These are phyloP conservation scores for Candida cerambycidarum DNA, from an alignment of 805 yeast species.

Conservation along the genomic window DNA sequence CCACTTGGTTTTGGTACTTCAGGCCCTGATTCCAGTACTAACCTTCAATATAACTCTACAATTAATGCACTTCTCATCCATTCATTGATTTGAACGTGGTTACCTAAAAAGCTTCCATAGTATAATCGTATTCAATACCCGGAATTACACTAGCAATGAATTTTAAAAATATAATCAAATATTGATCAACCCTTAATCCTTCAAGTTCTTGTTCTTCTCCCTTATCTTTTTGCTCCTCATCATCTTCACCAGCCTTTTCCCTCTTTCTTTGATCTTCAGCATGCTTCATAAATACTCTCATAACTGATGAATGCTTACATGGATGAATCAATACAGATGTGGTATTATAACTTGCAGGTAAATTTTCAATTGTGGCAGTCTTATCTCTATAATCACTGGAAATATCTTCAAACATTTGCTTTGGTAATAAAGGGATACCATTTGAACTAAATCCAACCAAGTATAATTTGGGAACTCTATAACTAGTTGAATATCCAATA, in stretches of 20 bases:
- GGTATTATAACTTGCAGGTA: slow-evolving; percentile 77
- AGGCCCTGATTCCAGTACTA: too few species aligned
- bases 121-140: slow-evolving; percentile 94
- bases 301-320: slow-evolving; percentile 91
- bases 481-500: slow-evolving; percentile 90
- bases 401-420: slow-evolving; percentile 93
- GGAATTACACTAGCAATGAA: slow-evolving; percentile 97
- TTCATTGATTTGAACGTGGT: too few species aligned
- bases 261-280: slow-evolving; percentile 48
- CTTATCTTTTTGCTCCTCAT: slow-evolving; percentile 16
- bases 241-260: slow-evolving; percentile 6
- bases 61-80: too few species aligned
- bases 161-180: slow-evolving; percentile 82
- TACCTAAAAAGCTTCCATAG: slow-evolving; percentile 85
- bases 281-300: slow-evolving; percentile 78
- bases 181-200: slow-evolving; percentile 82
- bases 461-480: slow-evolving; percentile 93
- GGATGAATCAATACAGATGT: slow-evolving; percentile 93
- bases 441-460: slow-evolving; percentile 80
- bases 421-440: slow-evolving; percentile 84
- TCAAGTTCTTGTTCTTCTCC: slow-evolving; percentile 25
- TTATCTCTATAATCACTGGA: slow-evolving; percentile 89
- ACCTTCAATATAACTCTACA: too few species aligned
- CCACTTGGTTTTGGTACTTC: too few species aligned
- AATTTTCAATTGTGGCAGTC: slow-evolving; percentile 92